Conservation (phyloP, 140 eudicot genomes). For the Cichorium intybus region DNA sequence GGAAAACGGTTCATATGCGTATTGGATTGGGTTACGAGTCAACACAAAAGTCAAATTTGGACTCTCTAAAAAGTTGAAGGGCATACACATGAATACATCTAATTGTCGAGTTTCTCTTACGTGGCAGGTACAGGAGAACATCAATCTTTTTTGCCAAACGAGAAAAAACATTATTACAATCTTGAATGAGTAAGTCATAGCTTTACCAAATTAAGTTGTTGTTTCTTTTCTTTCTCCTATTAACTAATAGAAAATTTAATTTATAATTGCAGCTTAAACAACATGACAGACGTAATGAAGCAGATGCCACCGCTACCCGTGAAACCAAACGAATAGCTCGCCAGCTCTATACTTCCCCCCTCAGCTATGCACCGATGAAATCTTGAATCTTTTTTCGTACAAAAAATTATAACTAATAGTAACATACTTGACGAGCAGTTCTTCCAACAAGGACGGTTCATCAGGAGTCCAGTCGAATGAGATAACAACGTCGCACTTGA, state of each 20-base stretch:
- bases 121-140: constrained; percentile 44
- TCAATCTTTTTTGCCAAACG: constrained; percentile 40
- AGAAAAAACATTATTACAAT: constrained; percentile 38
- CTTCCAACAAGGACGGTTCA: constrained; percentile 57
- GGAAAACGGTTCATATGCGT: no score
- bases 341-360: constrained; percentile 41
- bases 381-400: constrained; percentile 9
- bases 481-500: no score
- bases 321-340: constrained; percentile 53
- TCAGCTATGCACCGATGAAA: no score
- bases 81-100: background rate
- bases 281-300: constrained; percentile 42
- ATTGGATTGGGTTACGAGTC: no score
- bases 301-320: constrained; percentile 59
- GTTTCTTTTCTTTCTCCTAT: background rate
- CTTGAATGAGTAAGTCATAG: constrained; percentile 40
- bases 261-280: constrained; percentile 32
- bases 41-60: no score
- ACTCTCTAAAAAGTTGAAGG: no score
- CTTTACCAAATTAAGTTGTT: no score
- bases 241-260: background rate
- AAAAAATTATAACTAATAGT: no score
- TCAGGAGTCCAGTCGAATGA: constrained; percentile 54
- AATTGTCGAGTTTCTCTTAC: background rate
- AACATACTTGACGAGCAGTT: constrained; percentile 47